Conservation (phyloP, 306 rosid species). For the Prunus davidiana region DNA sequence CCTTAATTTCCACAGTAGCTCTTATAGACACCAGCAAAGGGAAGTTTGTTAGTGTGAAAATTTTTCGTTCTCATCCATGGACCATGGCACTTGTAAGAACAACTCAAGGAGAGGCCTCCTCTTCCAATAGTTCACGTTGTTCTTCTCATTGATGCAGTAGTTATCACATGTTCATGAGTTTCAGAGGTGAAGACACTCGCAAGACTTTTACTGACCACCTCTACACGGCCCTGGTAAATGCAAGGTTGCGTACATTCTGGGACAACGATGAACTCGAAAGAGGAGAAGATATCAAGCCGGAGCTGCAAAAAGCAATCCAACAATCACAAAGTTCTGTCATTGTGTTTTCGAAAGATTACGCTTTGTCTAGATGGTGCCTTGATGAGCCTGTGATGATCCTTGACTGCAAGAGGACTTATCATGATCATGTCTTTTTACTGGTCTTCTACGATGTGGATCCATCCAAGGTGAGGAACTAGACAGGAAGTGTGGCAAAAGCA, state of each 20-base stretch:
- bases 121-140: too few species aligned
- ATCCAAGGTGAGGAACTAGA: neutral
- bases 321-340: neutral
- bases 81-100: too few species aligned
- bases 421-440: neutral
- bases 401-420: neutral
- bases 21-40: too few species aligned
- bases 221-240: neutral
- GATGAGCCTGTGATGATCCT: neutral
- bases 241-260: neutral
- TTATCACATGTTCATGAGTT: too few species aligned
- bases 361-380: neutral
- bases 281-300: neutral
- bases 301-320: neutral
- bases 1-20: too few species aligned
- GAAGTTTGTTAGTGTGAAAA: too few species aligned
- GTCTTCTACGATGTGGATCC: neutral
- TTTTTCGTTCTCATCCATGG: too few species aligned
- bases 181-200: too few species aligned
- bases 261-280: neutral
- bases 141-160: too few species aligned
- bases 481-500: neutral
- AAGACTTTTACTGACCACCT: neutral
- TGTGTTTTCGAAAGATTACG: neutral
- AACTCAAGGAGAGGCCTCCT: too few species aligned